Conservation (phyloP, 768 basidiomycete species). For the Daedaleopsis nitida region DNA sequence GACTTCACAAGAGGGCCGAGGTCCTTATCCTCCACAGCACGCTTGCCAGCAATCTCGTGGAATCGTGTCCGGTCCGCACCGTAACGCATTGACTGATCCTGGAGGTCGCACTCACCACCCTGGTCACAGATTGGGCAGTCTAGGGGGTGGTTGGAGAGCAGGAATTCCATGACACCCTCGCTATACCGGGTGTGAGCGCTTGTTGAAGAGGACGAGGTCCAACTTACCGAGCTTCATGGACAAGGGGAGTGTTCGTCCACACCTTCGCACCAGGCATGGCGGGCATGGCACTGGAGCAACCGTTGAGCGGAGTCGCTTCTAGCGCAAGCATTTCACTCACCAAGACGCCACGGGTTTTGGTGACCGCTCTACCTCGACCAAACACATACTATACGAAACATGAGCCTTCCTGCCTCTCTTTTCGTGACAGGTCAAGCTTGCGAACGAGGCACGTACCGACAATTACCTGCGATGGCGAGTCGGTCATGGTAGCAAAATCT, state of each 20-base stretch:
- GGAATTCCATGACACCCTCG: conserved; percentile 99
- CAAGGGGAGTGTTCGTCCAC: conserved; percentile 89
- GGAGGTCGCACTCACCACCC: conserved; percentile 97
- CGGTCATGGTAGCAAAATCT: conserved; percentile 92
- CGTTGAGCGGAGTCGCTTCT: background rate
- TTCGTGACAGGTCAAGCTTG: background rate
- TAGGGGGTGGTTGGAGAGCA: conserved; percentile 95
- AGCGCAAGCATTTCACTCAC: conserved; percentile 41
- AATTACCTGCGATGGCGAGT: conserved; percentile 96
- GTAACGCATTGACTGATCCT: conserved; percentile 99
- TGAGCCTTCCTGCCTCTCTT: conserved; percentile 8
- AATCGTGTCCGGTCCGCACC: conserved; percentile 97
- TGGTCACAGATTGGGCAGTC: conserved; percentile 99
- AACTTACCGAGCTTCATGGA: conserved; percentile 78
- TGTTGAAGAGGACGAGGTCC: conserved; percentile 7
- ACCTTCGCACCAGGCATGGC: conserved; percentile 94
- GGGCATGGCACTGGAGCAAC: conserved; percentile 78
- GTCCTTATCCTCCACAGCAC: conserved; percentile 98
- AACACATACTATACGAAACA: conserved; percentile 75
- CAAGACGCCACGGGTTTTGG: conserved; percentile 96
- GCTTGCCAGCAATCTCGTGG: conserved; percentile 98
- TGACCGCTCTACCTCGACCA: conserved; percentile 95
- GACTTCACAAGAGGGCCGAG: conserved; percentile 98
- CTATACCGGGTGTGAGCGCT: conserved; percentile 39
- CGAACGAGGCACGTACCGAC: conserved; percentile 60